Conservation (phyloP, 106 monocot species). For the Apostasia shenzhenica region DNA sequence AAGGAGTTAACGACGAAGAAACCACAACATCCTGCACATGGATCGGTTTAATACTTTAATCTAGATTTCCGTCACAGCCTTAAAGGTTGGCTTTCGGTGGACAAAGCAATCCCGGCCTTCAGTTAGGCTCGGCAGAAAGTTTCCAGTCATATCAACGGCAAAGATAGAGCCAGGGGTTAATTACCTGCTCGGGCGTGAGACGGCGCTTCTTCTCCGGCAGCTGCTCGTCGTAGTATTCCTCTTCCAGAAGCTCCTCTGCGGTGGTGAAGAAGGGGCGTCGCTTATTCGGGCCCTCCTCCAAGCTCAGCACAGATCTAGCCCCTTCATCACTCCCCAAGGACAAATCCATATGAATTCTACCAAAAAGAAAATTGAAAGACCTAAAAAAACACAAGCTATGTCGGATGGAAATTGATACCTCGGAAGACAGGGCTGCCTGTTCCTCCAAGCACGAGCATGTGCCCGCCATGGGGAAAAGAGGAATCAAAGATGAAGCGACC, state of each 20-base stretch:
- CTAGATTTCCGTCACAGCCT: no score
- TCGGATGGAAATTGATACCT: conserved; percentile 1
- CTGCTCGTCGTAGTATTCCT: conserved; percentile 89
- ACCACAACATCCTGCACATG: no score
- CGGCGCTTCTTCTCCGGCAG: conserved; percentile 84
- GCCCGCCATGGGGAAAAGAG: conserved; percentile 6
- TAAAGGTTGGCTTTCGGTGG: no score
- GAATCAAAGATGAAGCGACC: conserved; percentile 42
- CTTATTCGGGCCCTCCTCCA: conserved; percentile 17
- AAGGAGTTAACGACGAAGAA: no score
- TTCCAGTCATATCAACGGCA: conserved; percentile 63
- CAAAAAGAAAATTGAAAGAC: not conserved
- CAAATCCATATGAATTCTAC: not conserved
- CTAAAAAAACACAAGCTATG: not conserved
- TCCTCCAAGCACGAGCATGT: conserved; percentile 26
- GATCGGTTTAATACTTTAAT: no score
- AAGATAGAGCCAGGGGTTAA: conserved; percentile 32
- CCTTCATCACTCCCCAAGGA: conserved; percentile 5
- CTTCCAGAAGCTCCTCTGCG: conserved; percentile 55
- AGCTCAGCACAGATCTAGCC: conserved; percentile 17
- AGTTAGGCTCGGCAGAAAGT: conserved; percentile 4
- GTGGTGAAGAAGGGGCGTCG: conserved; percentile 51
- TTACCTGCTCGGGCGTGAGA: conserved; percentile 80
- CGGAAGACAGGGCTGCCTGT: conserved; percentile 17
- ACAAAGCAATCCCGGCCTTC: no score